Evolutionary conservation across 78 protist genomes (phyloP), one percentile per base, ranked within the genome.

Genomic region (Polysphondylium violaceum): DNA sequence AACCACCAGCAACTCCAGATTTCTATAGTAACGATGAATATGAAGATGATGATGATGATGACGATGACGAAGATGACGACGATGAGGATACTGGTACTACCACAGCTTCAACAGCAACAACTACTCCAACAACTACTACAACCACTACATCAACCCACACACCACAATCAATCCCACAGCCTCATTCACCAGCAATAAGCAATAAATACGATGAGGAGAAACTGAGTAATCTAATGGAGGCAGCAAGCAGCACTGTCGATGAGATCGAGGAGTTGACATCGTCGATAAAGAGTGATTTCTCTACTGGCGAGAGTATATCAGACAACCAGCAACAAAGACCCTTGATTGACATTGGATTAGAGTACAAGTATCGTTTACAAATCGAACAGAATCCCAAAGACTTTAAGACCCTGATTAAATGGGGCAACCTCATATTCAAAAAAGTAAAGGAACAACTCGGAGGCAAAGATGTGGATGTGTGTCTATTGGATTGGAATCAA

Each of bases 401-500:
- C n/a, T 65, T 53, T 41, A 61, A 81, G 7, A 36, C 89, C 23
- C 68, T 81, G 0, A 72, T 81, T 9, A 81, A 81, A 44, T 81
- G 89, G 89, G 76, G 79, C 16, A 81, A 71, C 31, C 47, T 81
- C 44, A 81, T 81, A 12, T 68, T 38, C 31, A 68, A 81, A n/a
- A 68, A 65, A 59, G 40, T 81, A 2, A 65, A 56, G 19, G 76
- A 65, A 27, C 77, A 68, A 35, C 38, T 81, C 36, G 89, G 89
- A 6, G 89, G 77, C 16, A 68, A 81, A 25, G 21, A 58, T 25
- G 59, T 81, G n/a, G 89, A 81, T 56, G 61, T 81, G 33, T 81
- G 89, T 68, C 33, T 81, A 36, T 33, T 81, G 58, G 77, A 81
- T 33, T 81, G 89, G 89, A 81, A 81, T 41, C 78, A 81, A 41